Base-by-base conservation (phyloP, 2,329 filamentous ascomycete species). In the Trichoderma sp. region DNA sequence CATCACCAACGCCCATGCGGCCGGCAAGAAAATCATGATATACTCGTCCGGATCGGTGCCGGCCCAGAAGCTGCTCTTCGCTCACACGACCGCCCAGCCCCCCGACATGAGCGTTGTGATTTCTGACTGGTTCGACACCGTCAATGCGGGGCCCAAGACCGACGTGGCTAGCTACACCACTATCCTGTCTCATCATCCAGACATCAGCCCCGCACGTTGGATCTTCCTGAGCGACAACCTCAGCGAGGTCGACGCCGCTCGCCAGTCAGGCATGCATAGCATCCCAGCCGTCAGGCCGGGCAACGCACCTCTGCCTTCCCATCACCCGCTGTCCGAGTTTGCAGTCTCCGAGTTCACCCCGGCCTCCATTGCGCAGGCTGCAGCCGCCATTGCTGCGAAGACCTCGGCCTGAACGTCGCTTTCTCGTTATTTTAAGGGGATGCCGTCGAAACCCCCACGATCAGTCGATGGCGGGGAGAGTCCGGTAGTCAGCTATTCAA, bases 201-300 rank as follows among this genome's bases (percentile, higher is more conserved):
- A 83, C 40, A 81, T 84, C 68, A 74, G 81, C 61, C 78, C 84
- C 21, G 79, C 78, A 13, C 83, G 86, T 68, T 92, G 92, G 83
- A 82, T 93, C n/a, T 96, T 96, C 78, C 81, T 95, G 71, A 95
- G 91, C 75, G 92, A 96, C 80, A 94, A 94, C 76, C 84, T 92
- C 57, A 87, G 86, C 76, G 89, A 92, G 79, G 88, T 91, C 43
- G 83, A 85, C 63, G 89, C 89, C 59, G 89, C 89, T 53, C 83
- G 83, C 71, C 80, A 79, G 68, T 87, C 88, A 13, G 89, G 89
- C n/a, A 88, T 92, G 86, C 83, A 84, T 74, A 86, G 87, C 74
- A 80, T 87, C 65, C 83, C 90, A 4, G 87, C 91, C 68, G 81
- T 85, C 68, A 85, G 92, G 68, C 89, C 91, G 19, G 92, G 92